phyloP scores from a whole-genome alignment of 306 rosid species.

The Lupinus albus region DNA sequence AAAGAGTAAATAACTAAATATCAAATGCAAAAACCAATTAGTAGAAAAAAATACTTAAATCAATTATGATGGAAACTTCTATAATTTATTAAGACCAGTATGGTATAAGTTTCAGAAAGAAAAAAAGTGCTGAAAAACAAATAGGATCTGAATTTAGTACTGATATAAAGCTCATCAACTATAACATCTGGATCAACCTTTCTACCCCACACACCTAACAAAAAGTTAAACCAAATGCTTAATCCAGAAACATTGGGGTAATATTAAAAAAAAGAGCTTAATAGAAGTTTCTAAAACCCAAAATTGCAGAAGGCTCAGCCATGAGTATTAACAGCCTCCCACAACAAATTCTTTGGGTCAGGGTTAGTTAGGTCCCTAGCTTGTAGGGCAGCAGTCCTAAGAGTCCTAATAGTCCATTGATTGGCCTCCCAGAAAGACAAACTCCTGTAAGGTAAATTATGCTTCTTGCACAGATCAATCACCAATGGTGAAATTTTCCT shows the following conservation, averaged over 20 bases:
- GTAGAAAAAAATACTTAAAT: not conserved
- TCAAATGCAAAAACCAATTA: conserved; percentile 1
- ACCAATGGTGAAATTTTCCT: conserved; percentile 63
- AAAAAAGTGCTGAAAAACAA: not conserved
- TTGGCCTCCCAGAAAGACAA: conserved; percentile 63
- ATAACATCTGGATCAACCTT: conserved; percentile 19
- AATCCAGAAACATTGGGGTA: not conserved
- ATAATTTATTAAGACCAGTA: conserved; percentile 4
- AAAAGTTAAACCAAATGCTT: conserved; percentile 19
- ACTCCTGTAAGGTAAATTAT: conserved; percentile 60
- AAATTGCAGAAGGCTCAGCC: conserved; percentile 36
- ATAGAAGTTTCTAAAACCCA: conserved; percentile 9
- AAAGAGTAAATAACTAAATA: conserved; percentile 8
- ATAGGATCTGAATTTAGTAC: conserved; percentile 22
- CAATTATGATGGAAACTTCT: not conserved
- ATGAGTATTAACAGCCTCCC: conserved; percentile 70
- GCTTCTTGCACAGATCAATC: conserved; percentile 63
- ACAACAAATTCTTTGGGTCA: conserved; percentile 56
- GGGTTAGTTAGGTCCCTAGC: conserved; percentile 45
- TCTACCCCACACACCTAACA: conserved; percentile 18
- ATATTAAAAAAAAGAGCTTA: not conserved
- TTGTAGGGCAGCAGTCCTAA: conserved; percentile 53
- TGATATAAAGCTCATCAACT: conserved; percentile 20
- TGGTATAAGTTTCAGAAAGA: not conserved
- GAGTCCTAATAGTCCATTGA: conserved; percentile 48